Evolutionary conservation across 352 stramenopile genomes (phyloP), one percentile per base, ranked within the genome.

Genomic region (Pythium biforme): DNA sequence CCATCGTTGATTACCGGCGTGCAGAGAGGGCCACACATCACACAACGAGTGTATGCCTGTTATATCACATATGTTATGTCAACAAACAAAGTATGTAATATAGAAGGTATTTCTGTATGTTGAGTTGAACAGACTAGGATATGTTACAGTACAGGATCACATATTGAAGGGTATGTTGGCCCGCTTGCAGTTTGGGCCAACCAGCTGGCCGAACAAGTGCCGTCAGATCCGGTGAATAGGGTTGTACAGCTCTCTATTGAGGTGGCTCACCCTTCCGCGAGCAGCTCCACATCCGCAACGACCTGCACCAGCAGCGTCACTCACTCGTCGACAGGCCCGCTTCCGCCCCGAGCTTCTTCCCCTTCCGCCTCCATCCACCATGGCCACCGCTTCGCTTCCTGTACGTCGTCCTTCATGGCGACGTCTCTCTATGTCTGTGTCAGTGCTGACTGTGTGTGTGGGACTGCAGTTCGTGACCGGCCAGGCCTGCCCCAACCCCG

Each of bases 401-500:
- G 68, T 75, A 47, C 37, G 68, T 70, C 40, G 5, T 4, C 9
- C 34, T 19, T 40, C 34, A 37, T 54, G 47, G 19, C 27, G 5
- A 31, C 50, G 6, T 10, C 39, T 47, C 50, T 20, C 41, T 26
- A 3, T 26, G 15, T 43, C 39, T 20, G 5, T 48, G 11, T 20
- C 25, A 11, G 3, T 29, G 37, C 5, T 15, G 19, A 19, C 0
- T 29, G 17, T 41, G 3, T 31, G 11, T 33, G 31, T 20, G 46
- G 50, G 17, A 9, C 22, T 52, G 10, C 20, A 72, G 64, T 67
- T 67, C 33, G 56, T 73, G 25, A 53, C 20, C 0, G 79, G 77
- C 58, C 64, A 59, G 43, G 61, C 75, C 11, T 91, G 81, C 65
- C 19, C 79, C 19, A 70, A 75, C 22, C 77, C 79, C 4, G 69